Percentiles rank a stretch among this genome's conserved stretches.
Evolutionary conservation across 139 green algal genomes (phyloP).

Genomic region (Chlamydomonas schloesseri): DNA sequence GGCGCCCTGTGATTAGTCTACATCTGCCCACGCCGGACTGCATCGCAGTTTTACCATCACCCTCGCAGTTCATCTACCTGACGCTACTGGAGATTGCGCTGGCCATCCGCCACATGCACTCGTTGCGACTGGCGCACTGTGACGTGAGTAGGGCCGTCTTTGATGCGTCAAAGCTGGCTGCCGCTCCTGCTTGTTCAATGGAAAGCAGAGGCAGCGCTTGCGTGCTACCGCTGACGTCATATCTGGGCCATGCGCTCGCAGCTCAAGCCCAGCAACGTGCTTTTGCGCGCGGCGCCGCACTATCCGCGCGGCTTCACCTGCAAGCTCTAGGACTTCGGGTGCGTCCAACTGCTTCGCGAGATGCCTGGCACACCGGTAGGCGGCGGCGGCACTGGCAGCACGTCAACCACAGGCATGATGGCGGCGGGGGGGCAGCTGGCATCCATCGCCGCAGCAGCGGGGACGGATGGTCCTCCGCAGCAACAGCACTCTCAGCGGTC

Average conservation of each 20-base stretch:
- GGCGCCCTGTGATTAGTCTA: no score
- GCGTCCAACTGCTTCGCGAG: conserved; percentile 47
- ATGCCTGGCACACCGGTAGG: no score
- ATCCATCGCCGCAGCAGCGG: background rate
- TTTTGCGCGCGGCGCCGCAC: conserved; percentile 52
- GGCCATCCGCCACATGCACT: conserved; percentile 65
- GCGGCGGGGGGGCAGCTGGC: no score
- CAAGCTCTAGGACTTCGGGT: conserved; percentile 82
- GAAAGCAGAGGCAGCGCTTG: no score
- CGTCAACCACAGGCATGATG: background rate
- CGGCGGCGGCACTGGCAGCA: background rate
- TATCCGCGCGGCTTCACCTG: conserved; percentile 65
- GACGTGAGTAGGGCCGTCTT: conserved; percentile 73
- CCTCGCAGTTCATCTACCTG: conserved; percentile 38
- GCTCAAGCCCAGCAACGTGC: conserved; percentile 79
- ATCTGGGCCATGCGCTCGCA: no score
- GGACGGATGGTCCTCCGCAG: background rate
- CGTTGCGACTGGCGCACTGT: conserved; percentile 66
- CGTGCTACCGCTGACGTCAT: no score
- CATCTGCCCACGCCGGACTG: no score
- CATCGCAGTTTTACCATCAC: no score
- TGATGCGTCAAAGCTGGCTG: no score
- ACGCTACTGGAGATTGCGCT: conserved; percentile 46
- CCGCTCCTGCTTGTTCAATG: no score
- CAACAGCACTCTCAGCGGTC: no score